Base-by-base conservation (phyloP, 2,329 filamentous ascomycete genomes). In the Fusarium sp. region DNA sequence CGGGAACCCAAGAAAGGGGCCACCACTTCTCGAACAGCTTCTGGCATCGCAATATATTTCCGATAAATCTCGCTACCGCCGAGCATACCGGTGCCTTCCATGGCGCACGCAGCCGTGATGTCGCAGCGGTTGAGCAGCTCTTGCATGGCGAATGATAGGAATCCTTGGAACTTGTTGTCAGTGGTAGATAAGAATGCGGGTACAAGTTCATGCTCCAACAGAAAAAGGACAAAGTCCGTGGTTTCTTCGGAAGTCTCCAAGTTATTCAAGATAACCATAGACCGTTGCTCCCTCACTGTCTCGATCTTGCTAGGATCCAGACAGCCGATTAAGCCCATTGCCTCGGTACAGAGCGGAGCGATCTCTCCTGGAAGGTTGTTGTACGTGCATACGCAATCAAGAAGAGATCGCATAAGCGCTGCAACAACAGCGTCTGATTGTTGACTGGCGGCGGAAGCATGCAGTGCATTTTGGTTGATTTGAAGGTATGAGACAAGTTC, bases 121-220 rank as follows among this genome's bases (percentile, higher is more conserved):
- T 93, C 92, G 78, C 93, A 94, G 74, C 92, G 91, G 52, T 92
- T 91, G 5, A 98, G 88, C 45, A 98, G 88, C 77, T 97, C 93
- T 82, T 99, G 96, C 91, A 99, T 98, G 2, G 93, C 94, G 82
- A 93, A 99, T 2, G 96, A 96, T 20, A 99, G 87, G 79, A 97
- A 98, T 0, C 95, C 95, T 81, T 98, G 96, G 7, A 95, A 89
- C 73, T 91, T 92, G 3, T 95, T 93, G 80, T 98, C 97, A 0
- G 93, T 96, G 2, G 94, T 93, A 1, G 96, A 97, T 50, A 97
- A 86, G 79, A 99, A 99, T 1, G 95, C 93, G 70, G 95, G 95
- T 29, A 98, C 94, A 13, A 99, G 86, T 9, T 98, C 93, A 79
- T 97, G 89, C 78, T 98, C 93, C 18, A 99, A 87, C 56, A 98